Conservation (phyloP, 805 yeast species). For the Saturnispora sekii region DNA sequence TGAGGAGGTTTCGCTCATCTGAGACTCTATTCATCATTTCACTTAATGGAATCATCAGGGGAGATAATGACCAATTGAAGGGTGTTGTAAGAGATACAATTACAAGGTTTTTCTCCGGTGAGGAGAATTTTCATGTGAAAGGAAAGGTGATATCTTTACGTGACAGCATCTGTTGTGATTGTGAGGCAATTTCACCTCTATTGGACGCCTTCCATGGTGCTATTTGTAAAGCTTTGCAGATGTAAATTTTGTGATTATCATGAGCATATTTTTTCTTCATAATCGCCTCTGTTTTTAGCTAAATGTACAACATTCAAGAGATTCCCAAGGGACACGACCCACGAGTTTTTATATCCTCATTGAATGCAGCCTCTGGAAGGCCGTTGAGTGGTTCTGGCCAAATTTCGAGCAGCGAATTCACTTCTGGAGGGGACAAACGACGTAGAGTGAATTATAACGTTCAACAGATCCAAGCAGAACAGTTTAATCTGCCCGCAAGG, state of each 20-base stretch:
- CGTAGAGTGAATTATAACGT: conserved; percentile 28
- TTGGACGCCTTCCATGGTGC: conserved; percentile 7
- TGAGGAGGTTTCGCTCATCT: conserved; percentile 5
- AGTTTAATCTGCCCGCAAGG: conserved; percentile 10
- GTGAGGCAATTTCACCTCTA: conserved; percentile 10
- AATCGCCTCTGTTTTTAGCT: neutral
- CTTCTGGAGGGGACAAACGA: conserved; percentile 14
- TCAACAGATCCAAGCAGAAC: conserved; percentile 24
- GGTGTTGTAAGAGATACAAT: conserved; percentile 2
- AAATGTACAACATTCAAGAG: conserved; percentile 25
- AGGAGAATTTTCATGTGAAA: conserved; percentile 5
- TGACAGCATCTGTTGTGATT: conserved; percentile 22
- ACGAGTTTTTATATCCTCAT: conserved; percentile 21
- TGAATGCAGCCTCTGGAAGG: conserved; percentile 10
- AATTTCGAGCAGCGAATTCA: conserved; percentile 3
- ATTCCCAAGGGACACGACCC: conserved; percentile 21
- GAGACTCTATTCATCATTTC: neutral
- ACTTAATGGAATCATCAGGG: neutral
- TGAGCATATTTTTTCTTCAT: conserved; percentile 1
- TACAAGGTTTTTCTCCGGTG: conserved; percentile 16
- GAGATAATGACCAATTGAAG: neutral
- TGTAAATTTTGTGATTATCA: neutral
- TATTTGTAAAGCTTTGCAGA: neutral
- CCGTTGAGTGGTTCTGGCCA: neutral
- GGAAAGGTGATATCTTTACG: conserved; percentile 18